These are phyloP conservation scores for Cercospora nicotianae DNA, from an alignment of 2,329 filamentous ascomycete genomes.

Conservation along the genomic window DNA sequence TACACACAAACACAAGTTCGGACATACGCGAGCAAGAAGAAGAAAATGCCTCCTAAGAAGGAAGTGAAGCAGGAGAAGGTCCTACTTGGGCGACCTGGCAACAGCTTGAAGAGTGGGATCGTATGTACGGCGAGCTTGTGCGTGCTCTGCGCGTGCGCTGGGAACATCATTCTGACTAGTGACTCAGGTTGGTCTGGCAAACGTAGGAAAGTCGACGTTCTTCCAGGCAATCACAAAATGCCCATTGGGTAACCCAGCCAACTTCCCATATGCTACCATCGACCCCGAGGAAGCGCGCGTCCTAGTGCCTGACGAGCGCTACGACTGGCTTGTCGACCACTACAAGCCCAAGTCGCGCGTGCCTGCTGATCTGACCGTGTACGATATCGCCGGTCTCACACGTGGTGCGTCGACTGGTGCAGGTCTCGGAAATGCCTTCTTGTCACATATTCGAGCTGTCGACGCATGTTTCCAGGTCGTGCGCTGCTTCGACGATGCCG, in stretches of 20 bases:
- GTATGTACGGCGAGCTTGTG: slow-evolving; percentile 59
- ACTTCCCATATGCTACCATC: slow-evolving; percentile 99
- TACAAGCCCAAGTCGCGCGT: slow-evolving; percentile 97
- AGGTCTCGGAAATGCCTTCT: slow-evolving; percentile 94
- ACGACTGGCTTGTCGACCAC: slow-evolving; percentile 91
- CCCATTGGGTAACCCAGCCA: slow-evolving; percentile 95
- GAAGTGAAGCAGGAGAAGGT: slow-evolving; percentile 89
- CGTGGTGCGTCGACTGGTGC: slow-evolving; percentile 95
- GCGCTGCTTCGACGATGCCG: slow-evolving; percentile 78
- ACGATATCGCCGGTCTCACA: slow-evolving; percentile 96
- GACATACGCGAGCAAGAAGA: slow-evolving; percentile 54
- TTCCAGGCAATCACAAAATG: slow-evolving; percentile 99
- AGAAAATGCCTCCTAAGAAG: slow-evolving; percentile 97
- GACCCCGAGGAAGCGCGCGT: slow-evolving; percentile 98
- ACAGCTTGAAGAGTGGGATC: slow-evolving; percentile 98
- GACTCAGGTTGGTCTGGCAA: slow-evolving; percentile 87
- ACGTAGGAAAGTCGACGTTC: slow-evolving; percentile 98
- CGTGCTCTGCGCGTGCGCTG: slow-evolving; percentile 35
- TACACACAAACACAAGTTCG: slow-evolving; percentile 37
- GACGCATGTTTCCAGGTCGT: slow-evolving; percentile 46
- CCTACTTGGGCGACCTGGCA: slow-evolving; percentile 90
- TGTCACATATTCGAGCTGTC: slow-evolving; percentile 91
- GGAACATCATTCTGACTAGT: slow-evolving; percentile 46
- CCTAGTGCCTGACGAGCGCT: slow-evolving; percentile 92
- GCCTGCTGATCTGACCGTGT: slow-evolving; percentile 96